phyloP scores from a whole-genome alignment of 441 rosid species.

The Brassica hybrid region DNA sequence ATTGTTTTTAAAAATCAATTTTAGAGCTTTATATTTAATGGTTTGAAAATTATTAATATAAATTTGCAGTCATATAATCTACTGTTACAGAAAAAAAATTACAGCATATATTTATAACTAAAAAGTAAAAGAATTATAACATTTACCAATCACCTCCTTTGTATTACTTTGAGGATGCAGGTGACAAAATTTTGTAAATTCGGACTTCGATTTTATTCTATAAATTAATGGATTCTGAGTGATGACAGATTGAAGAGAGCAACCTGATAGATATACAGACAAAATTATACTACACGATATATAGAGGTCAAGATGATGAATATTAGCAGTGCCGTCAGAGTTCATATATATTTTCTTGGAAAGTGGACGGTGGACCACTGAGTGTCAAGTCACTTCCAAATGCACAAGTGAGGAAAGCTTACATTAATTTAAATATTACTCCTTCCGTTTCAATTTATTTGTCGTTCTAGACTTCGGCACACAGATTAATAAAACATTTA shows the following conservation, averaged over 20 bases:
- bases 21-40: no score
- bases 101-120: no score
- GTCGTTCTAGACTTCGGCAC: no score
- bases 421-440: slow-evolving; percentile 6
- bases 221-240: neutral
- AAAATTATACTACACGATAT: neutral
- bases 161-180: neutral
- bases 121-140: no score
- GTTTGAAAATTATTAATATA: no score
- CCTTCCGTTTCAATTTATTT: no score
- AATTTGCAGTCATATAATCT: no score
- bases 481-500: no score
- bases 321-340: slow-evolving; percentile 1
- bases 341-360: neutral
- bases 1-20: no score
- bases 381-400: slow-evolving; percentile 49
- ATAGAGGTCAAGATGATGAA: slow-evolving; percentile 3
- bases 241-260: neutral
- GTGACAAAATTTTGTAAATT: neutral
- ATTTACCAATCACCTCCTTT: no score
- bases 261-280: neutral
- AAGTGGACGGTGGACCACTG: slow-evolving; percentile 20
- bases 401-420: slow-evolving; percentile 27
- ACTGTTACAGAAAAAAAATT: no score
- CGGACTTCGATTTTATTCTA: neutral